phyloP scores from a whole-genome alignment of 768 basidiomycete species.

The Tephrocybe sp. region DNA sequence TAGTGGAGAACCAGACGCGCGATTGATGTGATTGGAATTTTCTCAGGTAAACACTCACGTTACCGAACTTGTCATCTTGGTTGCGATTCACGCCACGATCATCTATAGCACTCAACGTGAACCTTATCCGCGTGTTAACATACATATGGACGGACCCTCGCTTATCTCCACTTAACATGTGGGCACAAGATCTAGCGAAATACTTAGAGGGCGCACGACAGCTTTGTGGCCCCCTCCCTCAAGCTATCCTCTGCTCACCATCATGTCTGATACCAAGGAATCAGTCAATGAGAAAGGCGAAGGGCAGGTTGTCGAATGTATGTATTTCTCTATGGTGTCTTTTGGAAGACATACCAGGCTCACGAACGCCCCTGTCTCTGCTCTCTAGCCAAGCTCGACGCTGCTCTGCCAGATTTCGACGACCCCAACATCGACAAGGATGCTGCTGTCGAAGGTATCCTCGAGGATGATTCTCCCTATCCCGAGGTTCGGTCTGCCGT shows the following conservation, averaged over 20 bases:
- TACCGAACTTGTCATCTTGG: background rate
- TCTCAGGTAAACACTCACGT: background rate
- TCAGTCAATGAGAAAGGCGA: constrained; percentile 31
- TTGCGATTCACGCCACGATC: constrained; percentile 8
- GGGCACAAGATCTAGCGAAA: constrained; percentile 7
- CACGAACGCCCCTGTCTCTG: background rate
- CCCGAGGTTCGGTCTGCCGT: constrained; percentile 72
- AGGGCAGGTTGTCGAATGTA: constrained; percentile 14
- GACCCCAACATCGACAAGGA: constrained; percentile 55
- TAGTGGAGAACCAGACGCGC: too few relatives aligned
- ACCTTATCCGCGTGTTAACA: constrained; percentile 6
- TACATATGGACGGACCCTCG: constrained; percentile 1
- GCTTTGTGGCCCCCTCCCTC: constrained; percentile 18
- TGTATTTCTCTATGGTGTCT: background rate
- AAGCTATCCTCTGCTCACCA: constrained; percentile 21
- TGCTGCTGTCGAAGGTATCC: constrained; percentile 37
- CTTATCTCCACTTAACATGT: constrained; percentile 21
- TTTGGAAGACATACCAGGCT: too few relatives aligned
- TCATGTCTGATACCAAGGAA: constrained; percentile 35
- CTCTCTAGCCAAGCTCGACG: constrained; percentile 23
- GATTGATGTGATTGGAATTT: constrained; percentile 1
- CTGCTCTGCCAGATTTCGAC: constrained; percentile 41
- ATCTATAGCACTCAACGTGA: constrained; percentile 1
- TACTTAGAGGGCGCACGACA: constrained; percentile 24
- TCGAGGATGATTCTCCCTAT: constrained; percentile 68